A percentile compares a stretch with the other conserved stretches of the same genome.
Evolutionary conservation across 2,329 filamentous ascomycete genomes (phyloP).

Genomic region (Ascochyta fabae): DNA sequence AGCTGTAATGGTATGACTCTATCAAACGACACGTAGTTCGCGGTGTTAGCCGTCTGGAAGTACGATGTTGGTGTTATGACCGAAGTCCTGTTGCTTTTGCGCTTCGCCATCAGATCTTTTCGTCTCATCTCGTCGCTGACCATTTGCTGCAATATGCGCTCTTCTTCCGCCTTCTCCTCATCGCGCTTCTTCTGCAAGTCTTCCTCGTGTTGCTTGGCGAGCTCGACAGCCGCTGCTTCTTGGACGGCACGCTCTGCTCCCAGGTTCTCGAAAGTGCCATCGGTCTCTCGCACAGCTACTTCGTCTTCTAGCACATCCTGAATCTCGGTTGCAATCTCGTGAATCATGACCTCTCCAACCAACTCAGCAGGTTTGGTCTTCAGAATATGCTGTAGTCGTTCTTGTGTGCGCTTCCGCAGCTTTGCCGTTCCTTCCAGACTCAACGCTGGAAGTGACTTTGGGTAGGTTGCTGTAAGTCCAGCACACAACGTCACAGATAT

Average conservation of each 20-base stretch:
- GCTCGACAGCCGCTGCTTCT: constrained; percentile 71
- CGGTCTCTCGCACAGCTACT: constrained; percentile 76
- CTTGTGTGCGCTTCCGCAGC: constrained; percentile 73
- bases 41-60: constrained; percentile 48
- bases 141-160: constrained; percentile 72
- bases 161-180: constrained; percentile 67
- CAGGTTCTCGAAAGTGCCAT: constrained; percentile 79
- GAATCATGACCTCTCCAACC: constrained; percentile 69
- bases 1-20: constrained; percentile 70
- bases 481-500: constrained; percentile 76
- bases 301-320: constrained; percentile 82
- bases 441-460: constrained; percentile 78
- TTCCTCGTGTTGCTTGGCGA: constrained; percentile 57
- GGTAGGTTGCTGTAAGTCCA: constrained; percentile 87
- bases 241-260: constrained; percentile 88
- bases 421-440: constrained; percentile 68
- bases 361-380: constrained; percentile 71
- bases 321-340: constrained; percentile 65
- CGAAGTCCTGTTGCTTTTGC: constrained; percentile 60
- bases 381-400: constrained; percentile 73
- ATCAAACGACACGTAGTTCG: constrained; percentile 66
- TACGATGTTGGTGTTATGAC: constrained; percentile 42
- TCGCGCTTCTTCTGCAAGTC: constrained; percentile 50
- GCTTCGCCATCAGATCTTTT: constrained; percentile 64
- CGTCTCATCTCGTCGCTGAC: constrained; percentile 76